Evolutionary conservation across 2,329 filamentous ascomycete species (phyloP).

Genomic region (Paecilomyces niveus): DNA sequence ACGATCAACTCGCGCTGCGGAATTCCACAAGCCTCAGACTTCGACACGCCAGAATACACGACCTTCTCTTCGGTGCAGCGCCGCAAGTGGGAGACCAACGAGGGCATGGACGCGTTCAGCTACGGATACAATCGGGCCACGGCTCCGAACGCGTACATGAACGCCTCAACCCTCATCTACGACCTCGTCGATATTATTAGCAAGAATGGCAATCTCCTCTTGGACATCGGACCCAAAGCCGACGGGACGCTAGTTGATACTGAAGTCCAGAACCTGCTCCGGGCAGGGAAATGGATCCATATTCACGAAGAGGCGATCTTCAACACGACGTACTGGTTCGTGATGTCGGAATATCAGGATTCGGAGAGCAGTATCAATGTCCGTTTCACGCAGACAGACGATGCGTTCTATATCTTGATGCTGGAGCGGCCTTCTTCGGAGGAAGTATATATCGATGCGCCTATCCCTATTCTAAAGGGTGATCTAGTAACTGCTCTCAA

Average conservation of each 20-base stretch:
- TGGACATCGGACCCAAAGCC: constrained; percentile 51
- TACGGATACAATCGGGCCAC: constrained; percentile 57
- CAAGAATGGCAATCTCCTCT: constrained; percentile 52
- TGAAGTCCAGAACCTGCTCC: constrained; percentile 42
- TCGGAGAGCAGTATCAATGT: constrained; percentile 24
- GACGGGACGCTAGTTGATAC: constrained; percentile 48
- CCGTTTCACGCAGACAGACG: constrained; percentile 44
- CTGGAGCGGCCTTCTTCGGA: constrained; percentile 29
- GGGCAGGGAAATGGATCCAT: constrained; percentile 49
- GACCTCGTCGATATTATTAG: constrained; percentile 47
- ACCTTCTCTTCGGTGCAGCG: constrained; percentile 44
- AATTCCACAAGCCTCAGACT: constrained; percentile 42
- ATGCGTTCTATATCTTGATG: constrained; percentile 46
- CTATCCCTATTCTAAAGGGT: constrained; percentile 2
- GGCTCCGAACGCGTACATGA: constrained; percentile 44
- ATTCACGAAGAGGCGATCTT: constrained; percentile 48
- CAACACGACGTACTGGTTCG: constrained; percentile 48
- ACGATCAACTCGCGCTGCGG: constrained; percentile 53
- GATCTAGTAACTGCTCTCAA: background rate
- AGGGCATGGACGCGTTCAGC: constrained; percentile 53
- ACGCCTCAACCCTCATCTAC: constrained; percentile 41
- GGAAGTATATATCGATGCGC: constrained; percentile 2
- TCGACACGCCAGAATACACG: constrained; percentile 55
- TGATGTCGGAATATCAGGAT: constrained; percentile 34
- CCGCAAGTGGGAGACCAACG: constrained; percentile 55